Conservation (phyloP, 2,329 filamentous ascomycete genomes). For the Ophiocordyceps polyrhachis-furcata region DNA sequence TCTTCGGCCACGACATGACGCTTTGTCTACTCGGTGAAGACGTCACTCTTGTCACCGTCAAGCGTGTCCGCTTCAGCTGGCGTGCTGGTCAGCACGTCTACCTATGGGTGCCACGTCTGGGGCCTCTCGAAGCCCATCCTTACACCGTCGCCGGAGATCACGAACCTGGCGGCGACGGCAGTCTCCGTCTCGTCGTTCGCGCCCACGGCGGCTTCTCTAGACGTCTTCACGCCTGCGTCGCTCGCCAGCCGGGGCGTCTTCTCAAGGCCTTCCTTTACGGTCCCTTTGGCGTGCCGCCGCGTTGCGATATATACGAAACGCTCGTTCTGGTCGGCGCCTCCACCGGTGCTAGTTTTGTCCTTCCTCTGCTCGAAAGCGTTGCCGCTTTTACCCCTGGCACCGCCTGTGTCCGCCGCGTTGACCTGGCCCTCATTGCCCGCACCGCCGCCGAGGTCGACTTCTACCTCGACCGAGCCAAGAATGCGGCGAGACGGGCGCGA, state of each 20-base stretch:
- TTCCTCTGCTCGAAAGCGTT: conserved; percentile 39
- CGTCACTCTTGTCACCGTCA: conserved; percentile 39
- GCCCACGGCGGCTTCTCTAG: conserved; percentile 38
- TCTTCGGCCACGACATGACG: conserved; percentile 32
- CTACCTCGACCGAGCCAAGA: conserved; percentile 30
- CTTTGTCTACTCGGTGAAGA: conserved; percentile 28
- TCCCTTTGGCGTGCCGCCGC: conserved; percentile 35
- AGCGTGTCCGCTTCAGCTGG: conserved; percentile 40
- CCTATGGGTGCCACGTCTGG: conserved; percentile 37
- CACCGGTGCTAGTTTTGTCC: conserved; percentile 42
- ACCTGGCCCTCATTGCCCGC: conserved; percentile 32
- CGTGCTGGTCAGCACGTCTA: conserved; percentile 41
- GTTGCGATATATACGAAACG: conserved; percentile 40
- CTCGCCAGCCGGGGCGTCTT: conserved; percentile 13
- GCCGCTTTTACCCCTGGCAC: conserved; percentile 19
- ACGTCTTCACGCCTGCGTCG: conserved; percentile 28
- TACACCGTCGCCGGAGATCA: conserved; percentile 43
- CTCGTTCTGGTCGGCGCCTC: conserved; percentile 41
- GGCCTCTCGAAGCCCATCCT: conserved; percentile 36
- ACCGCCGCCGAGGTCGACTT: conserved; percentile 35
- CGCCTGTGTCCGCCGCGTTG: conserved; percentile 31
- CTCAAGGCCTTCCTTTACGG: conserved; percentile 29
- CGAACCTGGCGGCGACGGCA: conserved; percentile 32
- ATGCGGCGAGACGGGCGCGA: conserved; percentile 20
- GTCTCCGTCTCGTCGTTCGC: conserved; percentile 36